These are phyloP conservation scores for Plasmodium vivax DNA, from an alignment of 169 alveolate genomes.

Conservation along the genomic window DNA sequence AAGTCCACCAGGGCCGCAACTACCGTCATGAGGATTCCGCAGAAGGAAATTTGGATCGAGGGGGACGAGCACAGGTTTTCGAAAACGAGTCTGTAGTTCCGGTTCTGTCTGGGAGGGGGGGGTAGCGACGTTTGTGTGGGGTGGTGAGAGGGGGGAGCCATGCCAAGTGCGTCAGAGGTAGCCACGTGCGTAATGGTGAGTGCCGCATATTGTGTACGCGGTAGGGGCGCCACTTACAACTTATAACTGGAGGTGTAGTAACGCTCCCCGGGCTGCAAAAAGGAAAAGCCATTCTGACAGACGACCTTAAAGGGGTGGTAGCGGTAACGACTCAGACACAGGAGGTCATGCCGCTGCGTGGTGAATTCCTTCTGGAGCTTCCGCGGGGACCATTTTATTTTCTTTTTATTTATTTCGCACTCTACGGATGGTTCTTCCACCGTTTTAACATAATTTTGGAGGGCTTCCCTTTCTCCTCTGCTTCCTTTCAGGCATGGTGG, in stretches of 20 bases:
- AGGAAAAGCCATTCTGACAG: slow-evolving; percentile 32
- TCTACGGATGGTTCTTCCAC: slow-evolving; percentile 20
- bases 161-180: not conserved
- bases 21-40: slow-evolving; percentile 46
- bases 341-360: slow-evolving; percentile 14
- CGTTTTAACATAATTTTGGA: not conserved
- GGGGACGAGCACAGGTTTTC: slow-evolving; percentile 37
- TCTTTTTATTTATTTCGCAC: slow-evolving; percentile 57
- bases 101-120: slow-evolving; percentile 14
- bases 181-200: not conserved
- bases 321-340: slow-evolving; percentile 11
- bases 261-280: slow-evolving; percentile 36
- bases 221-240: not conserved
- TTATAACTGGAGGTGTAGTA: slow-evolving; percentile 52
- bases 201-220: not conserved
- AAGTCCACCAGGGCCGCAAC: slow-evolving; percentile 31
- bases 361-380: slow-evolving; percentile 34
- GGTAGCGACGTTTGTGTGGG: not conserved
- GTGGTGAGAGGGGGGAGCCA: not conserved
- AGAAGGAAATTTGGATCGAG: slow-evolving; percentile 44
- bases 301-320: slow-evolving; percentile 22
- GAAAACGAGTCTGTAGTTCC: slow-evolving; percentile 22
- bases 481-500: not conserved
- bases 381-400: slow-evolving; percentile 27
- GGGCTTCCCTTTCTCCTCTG: not conserved